A percentile compares a stretch with the other conserved stretches of the same genome.
These are phyloP conservation scores for Huntiella moniliformis DNA, from an alignment of 2,329 filamentous ascomycete species.

Conservation along the genomic window DNA sequence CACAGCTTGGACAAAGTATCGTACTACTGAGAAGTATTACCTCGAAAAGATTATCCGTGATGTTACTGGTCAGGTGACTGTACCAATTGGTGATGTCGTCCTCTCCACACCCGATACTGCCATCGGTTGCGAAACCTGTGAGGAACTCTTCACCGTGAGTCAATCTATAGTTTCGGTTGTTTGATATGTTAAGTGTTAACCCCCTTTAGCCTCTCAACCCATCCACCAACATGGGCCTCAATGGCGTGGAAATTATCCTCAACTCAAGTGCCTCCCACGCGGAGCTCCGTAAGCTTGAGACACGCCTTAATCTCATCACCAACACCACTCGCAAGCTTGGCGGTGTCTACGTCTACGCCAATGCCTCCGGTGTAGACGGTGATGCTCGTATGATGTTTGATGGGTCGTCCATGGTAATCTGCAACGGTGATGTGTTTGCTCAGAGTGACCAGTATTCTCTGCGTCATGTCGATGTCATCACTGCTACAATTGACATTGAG, in stretches of 20 bases:
- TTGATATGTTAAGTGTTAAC: not conserved
- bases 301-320: conserved; percentile 42
- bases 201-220: conserved; percentile 18
- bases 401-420: conserved; percentile 16
- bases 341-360: conserved; percentile 33
- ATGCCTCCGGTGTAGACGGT: conserved; percentile 17
- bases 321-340: conserved; percentile 45
- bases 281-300: conserved; percentile 46
- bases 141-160: conserved; percentile 18
- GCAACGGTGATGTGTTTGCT: conserved; percentile 43
- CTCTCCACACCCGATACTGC: conserved; percentile 22
- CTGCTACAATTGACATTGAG: conserved; percentile 50
- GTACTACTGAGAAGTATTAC: conserved; percentile 21
- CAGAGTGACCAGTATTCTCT: conserved; percentile 46
- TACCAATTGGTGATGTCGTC: conserved; percentile 24
- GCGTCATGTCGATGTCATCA: conserved; percentile 45
- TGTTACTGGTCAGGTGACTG: conserved; percentile 19
- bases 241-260: conserved; percentile 32
- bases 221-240: conserved; percentile 41
- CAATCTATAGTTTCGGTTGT: not conserved
- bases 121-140: conserved; percentile 24
- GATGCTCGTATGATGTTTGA: conserved; percentile 24
- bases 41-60: conserved; percentile 18
- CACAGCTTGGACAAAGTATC: conserved; percentile 21
- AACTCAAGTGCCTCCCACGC: conserved; percentile 19